These are phyloP conservation scores for Emmonsia crescens DNA, from an alignment of 2,329 filamentous ascomycete species.

Conservation along the genomic window DNA sequence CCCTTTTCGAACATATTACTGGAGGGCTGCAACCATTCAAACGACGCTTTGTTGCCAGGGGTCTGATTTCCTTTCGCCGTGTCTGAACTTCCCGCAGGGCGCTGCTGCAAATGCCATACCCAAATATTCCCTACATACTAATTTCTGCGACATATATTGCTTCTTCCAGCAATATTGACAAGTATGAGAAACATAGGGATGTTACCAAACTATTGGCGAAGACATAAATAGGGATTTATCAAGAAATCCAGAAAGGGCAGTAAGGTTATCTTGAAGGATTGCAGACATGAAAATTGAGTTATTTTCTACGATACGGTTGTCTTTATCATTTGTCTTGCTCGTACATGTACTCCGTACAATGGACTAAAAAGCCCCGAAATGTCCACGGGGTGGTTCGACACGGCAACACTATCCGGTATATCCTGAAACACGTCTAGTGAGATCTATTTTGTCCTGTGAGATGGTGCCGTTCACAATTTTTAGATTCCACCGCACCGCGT, in stretches of 20 bases:
- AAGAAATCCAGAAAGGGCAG: not conserved
- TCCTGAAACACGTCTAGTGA: slow-evolving; percentile 6
- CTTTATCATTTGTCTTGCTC: not conserved
- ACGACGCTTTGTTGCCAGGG: not conserved
- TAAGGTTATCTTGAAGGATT: not conserved
- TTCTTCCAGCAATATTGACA: not conserved
- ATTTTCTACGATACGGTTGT: not conserved
- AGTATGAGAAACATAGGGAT: not conserved
- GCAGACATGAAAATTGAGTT: not conserved
- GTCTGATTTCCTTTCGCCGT: no score
- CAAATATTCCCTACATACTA: not conserved
- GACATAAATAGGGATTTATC: not conserved
- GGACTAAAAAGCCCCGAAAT: not conserved
- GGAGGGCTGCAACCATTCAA: not conserved
- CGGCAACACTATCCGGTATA: not conserved
- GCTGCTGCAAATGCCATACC: not conserved
- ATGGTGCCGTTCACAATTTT: not conserved
- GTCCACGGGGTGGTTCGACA: slow-evolving; percentile 7
- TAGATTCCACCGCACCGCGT: not conserved
- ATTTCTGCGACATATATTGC: not conserved
- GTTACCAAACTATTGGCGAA: not conserved
- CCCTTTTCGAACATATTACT: not conserved
- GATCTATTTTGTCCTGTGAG: not conserved
- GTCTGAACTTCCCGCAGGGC: not conserved
- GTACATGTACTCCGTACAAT: not conserved